These are phyloP conservation scores for Ophiostoma triangulosporum DNA, from an alignment of 2,329 filamentous ascomycete genomes.

Conservation along the genomic window DNA sequence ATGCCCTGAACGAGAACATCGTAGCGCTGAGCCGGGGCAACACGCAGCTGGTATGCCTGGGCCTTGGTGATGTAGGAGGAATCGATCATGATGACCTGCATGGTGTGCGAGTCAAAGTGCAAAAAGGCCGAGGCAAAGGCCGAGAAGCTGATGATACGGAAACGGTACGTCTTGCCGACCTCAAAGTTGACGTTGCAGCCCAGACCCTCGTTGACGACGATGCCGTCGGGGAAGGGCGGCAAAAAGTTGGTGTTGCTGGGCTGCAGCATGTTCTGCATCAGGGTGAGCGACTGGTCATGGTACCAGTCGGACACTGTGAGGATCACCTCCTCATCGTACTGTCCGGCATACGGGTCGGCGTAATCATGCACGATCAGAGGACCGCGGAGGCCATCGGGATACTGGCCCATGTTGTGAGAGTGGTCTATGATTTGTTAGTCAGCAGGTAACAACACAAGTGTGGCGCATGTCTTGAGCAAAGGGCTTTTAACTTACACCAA, in stretches of 20 bases:
- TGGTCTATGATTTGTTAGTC: slow-evolving; percentile 30
- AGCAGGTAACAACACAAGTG: no score
- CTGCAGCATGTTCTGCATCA: slow-evolving; percentile 27
- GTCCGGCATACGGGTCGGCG: slow-evolving; percentile 34
- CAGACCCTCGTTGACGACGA: slow-evolving; percentile 31
- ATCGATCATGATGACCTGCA: slow-evolving; percentile 33
- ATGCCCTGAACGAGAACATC: slow-evolving; percentile 27
- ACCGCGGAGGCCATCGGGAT: slow-evolving; percentile 53
- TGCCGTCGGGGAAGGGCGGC: slow-evolving; percentile 28
- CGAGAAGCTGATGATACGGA: slow-evolving; percentile 33
- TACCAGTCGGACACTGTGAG: slow-evolving; percentile 39
- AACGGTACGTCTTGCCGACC: slow-evolving; percentile 31
- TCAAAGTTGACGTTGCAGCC: slow-evolving; percentile 24
- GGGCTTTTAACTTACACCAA: slow-evolving; percentile 26
- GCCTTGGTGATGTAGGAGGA: slow-evolving; percentile 26
- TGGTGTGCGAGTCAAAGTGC: slow-evolving; percentile 29
- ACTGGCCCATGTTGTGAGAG: slow-evolving; percentile 50
- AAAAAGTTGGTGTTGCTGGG: slow-evolving; percentile 25
- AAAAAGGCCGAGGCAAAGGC: slow-evolving; percentile 30
- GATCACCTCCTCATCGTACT: slow-evolving; percentile 45
- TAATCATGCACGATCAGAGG: slow-evolving; percentile 47
- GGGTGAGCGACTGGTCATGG: slow-evolving; percentile 24
- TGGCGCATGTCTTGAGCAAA: no score
- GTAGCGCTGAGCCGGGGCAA: slow-evolving; percentile 32
- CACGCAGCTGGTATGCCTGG: slow-evolving; percentile 25